Evolutionary conservation across 441 rosid species (phyloP), one percentile per base, ranked within the genome.

Genomic region (Populus trichocarpa): DNA sequence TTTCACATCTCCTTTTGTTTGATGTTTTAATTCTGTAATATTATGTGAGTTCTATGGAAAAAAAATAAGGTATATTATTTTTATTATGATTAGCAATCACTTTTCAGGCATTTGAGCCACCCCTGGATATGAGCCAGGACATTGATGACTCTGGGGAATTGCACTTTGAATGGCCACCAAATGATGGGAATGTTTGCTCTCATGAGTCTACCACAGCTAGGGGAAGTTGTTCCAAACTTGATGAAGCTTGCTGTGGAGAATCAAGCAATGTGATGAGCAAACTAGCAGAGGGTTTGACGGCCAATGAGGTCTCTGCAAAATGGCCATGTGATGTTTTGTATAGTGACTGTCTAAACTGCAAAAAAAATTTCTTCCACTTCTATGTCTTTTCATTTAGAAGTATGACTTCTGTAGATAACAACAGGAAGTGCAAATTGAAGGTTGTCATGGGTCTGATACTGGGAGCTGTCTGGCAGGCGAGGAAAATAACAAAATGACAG

Each of bases 91-190:
- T 79, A 35, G 26, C 80, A 80, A 69, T 35, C 80, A 61, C 76
- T 75, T 81, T 85, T 81, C 90, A 96, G 99, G 94, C 93, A 81
- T 96, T 96, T 88, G 98, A 94, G 71, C 97, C 99, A 32, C 99
- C 99, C 69, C 77, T 94, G 72, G 98, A 94, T 87, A 87, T 96
- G 98, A 91, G 94, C 90, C 93, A 86, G 80, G 96, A 88, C 79
- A 77, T 81, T 77, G 95, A 88, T 78, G 68, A 71, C 78, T 86
- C 80, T 79, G 91, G 85, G 74, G 89, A 87, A 70, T 72, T 85
- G 35, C 80, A 81, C 74, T 74, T 78, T 71, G 89, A 88, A 18
- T 81, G 80, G 72, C 84, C 83, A 77, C 87, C 82, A 71, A 46
- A 86, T 86, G 90, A 87, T 77, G 85, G 86, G 79, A 83, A 78